A percentile compares a stretch with the other conserved stretches of the same genome.
These are phyloP conservation scores for Cicer arietinum DNA, from an alignment of 306 rosid genomes.

Conservation along the genomic window DNA sequence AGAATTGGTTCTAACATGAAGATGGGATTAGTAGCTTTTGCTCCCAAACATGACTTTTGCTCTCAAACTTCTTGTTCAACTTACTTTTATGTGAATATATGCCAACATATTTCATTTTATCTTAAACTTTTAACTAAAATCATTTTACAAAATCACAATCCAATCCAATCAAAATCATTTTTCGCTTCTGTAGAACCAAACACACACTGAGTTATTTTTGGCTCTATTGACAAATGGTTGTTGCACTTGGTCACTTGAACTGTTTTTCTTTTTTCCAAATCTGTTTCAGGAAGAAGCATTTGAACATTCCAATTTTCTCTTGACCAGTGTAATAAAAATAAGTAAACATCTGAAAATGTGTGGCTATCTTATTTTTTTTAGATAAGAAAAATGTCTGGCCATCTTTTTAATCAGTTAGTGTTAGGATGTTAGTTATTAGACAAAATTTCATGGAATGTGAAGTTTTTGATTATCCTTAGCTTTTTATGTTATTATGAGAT, in stretches of 20 bases:
- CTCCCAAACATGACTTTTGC: no score
- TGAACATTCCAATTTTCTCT: slow-evolving; percentile 3
- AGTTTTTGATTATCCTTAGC: neutral
- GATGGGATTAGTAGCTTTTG: no score
- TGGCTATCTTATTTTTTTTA: neutral
- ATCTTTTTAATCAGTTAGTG: neutral
- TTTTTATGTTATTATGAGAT: slow-evolving; percentile 15
- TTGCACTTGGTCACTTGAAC: slow-evolving; percentile 3
- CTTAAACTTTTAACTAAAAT: no score
- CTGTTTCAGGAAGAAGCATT: slow-evolving; percentile 15
- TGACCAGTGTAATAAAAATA: neutral
- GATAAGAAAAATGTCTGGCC: no score
- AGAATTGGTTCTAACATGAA: no score
- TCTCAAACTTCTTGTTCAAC: no score
- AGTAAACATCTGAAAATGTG: slow-evolving; percentile 3
- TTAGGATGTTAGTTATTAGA: neutral
- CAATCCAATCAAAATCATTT: no score
- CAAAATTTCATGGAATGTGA: slow-evolving; percentile 12
- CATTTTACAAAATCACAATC: no score
- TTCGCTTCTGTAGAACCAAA: no score
- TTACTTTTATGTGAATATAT: no score
- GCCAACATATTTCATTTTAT: no score
- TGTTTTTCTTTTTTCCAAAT: neutral
- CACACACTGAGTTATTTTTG: neutral
- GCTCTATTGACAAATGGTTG: slow-evolving; percentile 16